Evolutionary conservation across 2,329 filamentous ascomycete genomes (phyloP).

Genomic region (Aspergillus bombycis): DNA sequence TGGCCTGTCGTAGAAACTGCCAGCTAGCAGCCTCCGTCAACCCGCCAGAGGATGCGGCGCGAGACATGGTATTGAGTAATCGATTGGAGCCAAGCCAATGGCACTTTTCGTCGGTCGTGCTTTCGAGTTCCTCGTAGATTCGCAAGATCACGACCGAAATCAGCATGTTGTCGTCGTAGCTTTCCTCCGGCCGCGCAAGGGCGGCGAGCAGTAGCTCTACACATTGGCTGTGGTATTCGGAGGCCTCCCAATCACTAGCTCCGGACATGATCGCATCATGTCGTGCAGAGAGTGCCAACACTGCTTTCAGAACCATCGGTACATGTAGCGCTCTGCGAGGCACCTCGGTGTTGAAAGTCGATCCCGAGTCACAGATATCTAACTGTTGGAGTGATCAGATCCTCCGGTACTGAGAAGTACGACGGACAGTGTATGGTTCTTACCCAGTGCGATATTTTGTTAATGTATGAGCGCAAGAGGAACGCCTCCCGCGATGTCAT

Average conservation of each 20-base stretch:
- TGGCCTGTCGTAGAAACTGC: slow-evolving; percentile 47
- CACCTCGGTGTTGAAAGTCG: slow-evolving; percentile 51
- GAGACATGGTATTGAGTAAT: slow-evolving; percentile 43
- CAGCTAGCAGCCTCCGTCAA: slow-evolving; percentile 46
- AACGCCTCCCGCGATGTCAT: slow-evolving; percentile 37
- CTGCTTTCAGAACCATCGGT: slow-evolving; percentile 52
- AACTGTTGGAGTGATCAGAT: slow-evolving; percentile 21
- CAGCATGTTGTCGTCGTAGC: slow-evolving; percentile 52
- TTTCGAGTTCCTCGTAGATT: slow-evolving; percentile 51
- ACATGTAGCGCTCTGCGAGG: slow-evolving; percentile 51
- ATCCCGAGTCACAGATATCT: slow-evolving; percentile 39
- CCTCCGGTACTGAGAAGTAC: neutral
- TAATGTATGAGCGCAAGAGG: slow-evolving; percentile 38
- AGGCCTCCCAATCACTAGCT: slow-evolving; percentile 46
- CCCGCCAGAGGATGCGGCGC: slow-evolving; percentile 44
- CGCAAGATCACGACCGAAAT: slow-evolving; percentile 54
- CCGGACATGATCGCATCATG: slow-evolving; percentile 47
- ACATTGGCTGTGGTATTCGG: slow-evolving; percentile 51
- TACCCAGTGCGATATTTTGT: slow-evolving; percentile 39
- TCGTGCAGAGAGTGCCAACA: slow-evolving; percentile 51
- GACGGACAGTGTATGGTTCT: neutral
- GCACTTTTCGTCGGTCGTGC: slow-evolving; percentile 36
- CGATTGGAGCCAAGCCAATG: slow-evolving; percentile 45
- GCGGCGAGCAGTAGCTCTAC: slow-evolving; percentile 52
- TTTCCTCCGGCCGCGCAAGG: slow-evolving; percentile 45